Percentiles rank a stretch among this genome's conserved stretches.
These are phyloP conservation scores for Pholiota conissans DNA, from an alignment of 768 basidiomycete genomes.

Conservation along the genomic window DNA sequence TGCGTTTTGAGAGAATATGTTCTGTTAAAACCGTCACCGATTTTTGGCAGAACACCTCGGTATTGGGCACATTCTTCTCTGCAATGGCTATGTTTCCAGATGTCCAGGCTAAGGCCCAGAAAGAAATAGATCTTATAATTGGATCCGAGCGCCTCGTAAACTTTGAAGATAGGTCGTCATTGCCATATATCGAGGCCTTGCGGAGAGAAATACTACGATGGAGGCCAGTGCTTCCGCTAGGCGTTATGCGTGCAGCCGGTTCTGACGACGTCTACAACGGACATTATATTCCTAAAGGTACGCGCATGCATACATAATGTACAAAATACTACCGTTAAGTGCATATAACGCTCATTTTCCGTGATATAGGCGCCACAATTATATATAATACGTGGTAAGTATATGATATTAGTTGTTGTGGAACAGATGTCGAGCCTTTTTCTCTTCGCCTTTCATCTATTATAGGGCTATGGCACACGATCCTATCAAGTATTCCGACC, in stretches of 20 bases:
- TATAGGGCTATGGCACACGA: conserved; percentile 2
- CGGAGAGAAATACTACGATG: conserved; percentile 40
- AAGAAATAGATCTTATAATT: conserved; percentile 34
- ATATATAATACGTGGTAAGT: neutral
- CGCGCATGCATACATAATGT: neutral
- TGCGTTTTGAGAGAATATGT: neutral
- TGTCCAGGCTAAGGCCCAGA: conserved; percentile 36
- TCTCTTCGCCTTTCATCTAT: neutral
- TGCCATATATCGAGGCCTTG: conserved; percentile 38
- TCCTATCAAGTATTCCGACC: neutral
- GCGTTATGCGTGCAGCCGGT: conserved; percentile 11
- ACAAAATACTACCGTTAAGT: neutral
- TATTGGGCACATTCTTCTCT: neutral
- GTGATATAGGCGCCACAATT: neutral
- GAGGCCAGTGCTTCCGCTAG: conserved; percentile 31
- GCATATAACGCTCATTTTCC: neutral
- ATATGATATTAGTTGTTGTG: neutral
- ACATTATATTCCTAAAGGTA: conserved; percentile 6
- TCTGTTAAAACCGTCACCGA: neutral
- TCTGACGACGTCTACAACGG: conserved; percentile 4
- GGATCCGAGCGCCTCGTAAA: conserved; percentile 33
- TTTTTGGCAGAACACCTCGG: neutral
- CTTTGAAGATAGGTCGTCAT: conserved; percentile 27
- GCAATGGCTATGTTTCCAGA: conserved; percentile 39
- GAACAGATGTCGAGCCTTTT: neutral